These are phyloP conservation scores for Diospyros kaki DNA, from an alignment of 148 eudicot genomes.

Conservation along the genomic window DNA sequence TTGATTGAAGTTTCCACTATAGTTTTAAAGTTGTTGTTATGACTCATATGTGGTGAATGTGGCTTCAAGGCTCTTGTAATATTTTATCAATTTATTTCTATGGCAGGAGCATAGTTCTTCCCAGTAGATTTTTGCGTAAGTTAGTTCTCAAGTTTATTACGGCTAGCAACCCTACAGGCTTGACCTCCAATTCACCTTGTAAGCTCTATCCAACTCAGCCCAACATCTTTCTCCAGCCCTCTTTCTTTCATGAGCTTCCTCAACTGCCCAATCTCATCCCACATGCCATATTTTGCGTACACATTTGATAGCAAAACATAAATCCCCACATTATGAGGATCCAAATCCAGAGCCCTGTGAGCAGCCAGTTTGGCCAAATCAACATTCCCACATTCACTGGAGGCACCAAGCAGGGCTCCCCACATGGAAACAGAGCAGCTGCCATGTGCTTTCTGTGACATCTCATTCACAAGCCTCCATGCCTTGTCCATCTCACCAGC, in stretches of 20 bases:
- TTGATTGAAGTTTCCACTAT: too few relatives aligned
- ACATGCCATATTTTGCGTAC: constrained; percentile 57
- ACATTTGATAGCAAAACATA: constrained; percentile 54
- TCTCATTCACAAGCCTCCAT: constrained; percentile 42
- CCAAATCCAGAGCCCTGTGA: constrained; percentile 64
- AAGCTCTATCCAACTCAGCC: constrained; percentile 53
- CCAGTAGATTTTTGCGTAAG: too few relatives aligned
- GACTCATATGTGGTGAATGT: too few relatives aligned
- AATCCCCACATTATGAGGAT: constrained; percentile 54
- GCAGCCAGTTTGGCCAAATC: constrained; percentile 58
- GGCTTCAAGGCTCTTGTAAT: too few relatives aligned
- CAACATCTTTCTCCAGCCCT: constrained; percentile 64
- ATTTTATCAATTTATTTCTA: too few relatives aligned
- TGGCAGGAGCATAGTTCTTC: too few relatives aligned
- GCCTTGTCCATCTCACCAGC: constrained; percentile 80
- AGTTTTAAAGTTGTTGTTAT: too few relatives aligned
- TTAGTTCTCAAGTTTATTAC: too few relatives aligned
- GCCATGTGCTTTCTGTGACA: constrained; percentile 28
- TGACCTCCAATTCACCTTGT: constrained; percentile 12
- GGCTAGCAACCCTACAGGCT: neutral
- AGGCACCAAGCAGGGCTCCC: constrained; percentile 67
- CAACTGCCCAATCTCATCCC: constrained; percentile 53
- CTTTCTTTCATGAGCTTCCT: constrained; percentile 45
- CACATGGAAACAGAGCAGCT: constrained; percentile 45
- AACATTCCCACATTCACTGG: constrained; percentile 55